Evolutionary conservation across 495 filamentous ascomycete genomes (phyloP), one percentile per base, ranked within the genome.

Genomic region (Mytilinidion resinicola): DNA sequence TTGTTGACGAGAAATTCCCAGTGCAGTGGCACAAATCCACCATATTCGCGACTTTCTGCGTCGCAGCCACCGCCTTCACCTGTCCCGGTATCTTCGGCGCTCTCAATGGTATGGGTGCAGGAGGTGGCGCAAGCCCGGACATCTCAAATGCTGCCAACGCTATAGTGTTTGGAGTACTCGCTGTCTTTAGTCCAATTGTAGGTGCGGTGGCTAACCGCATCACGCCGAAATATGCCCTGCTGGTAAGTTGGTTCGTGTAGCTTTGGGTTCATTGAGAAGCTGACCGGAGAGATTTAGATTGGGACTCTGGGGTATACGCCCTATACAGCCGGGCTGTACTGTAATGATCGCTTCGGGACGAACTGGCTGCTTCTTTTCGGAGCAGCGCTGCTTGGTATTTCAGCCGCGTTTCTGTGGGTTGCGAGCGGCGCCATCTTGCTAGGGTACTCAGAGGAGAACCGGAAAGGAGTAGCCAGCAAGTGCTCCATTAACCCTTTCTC

Each of bases 41-140:
- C n/a, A 15, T 50, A 17, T 50, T 15, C 15, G 46, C 20, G n/a
- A 25, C 46, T 15, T 17, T 50, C n/a, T 25, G 17, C 46, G 46
- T 15, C 4, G 17, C 46, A 19, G 46, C 25, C 15, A 50, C 46
- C n/a, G 46, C 46, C n/a, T 25, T 50, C 46, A 50, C 46, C 17
- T 50, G 46, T 25, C 46, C 46, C n/a, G 20, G 46, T 2, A 50
- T 50, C 46, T 50, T 50, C 46, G 46, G 46, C 20, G 46, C 46
- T 4, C 46, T 50, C 15, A 50, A 50, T 15, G 46, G 46, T 10
- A 50, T 50, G 46, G 20, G 46, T 4, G 46, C 46, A 12, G 46
- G 46, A 17, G 46, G 46, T 4, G 46, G 46, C 17, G 46, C 46
- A 15, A 50, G 46, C 20, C 46, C 46, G 11, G 46, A 50, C 20